These are phyloP conservation scores for Diaporthe aspalathi DNA, from an alignment of 2,329 filamentous ascomycete genomes.

Conservation along the genomic window DNA sequence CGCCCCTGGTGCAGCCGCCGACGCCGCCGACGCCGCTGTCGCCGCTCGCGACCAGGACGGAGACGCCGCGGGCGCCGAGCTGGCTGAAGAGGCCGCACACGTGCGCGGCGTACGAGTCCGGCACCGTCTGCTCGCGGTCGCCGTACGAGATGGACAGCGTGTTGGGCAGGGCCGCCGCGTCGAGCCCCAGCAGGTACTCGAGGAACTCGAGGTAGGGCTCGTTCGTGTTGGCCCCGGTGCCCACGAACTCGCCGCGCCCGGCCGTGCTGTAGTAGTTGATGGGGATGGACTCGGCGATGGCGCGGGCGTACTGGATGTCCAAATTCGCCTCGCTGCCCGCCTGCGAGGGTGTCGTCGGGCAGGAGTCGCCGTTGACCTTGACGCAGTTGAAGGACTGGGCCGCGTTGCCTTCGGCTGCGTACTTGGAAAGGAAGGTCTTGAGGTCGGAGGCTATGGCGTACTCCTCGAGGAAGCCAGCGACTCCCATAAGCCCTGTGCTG, in stretches of 20 bases:
- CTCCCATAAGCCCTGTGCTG: constrained; percentile 32
- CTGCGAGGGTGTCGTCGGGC: constrained; percentile 49
- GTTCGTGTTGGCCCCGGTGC: constrained; percentile 60
- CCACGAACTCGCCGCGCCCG: constrained; percentile 40
- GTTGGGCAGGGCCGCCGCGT: constrained; percentile 66
- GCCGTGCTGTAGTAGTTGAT: constrained; percentile 45
- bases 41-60: constrained; percentile 72
- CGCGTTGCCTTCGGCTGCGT: constrained; percentile 27
- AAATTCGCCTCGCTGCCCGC: constrained; percentile 69
- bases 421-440: constrained; percentile 27
- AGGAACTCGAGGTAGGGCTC: constrained; percentile 76
- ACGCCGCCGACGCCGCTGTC: constrained; percentile 57
- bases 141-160: constrained; percentile 78
- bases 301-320: constrained; percentile 55
- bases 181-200: constrained; percentile 66
- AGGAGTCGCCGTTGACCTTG: constrained; percentile 50
- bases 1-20: constrained; percentile 42
- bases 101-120: constrained; percentile 64
- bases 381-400: constrained; percentile 61
- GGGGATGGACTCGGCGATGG: constrained; percentile 46
- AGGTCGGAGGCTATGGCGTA: constrained; percentile 53
- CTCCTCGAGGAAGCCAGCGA: constrained; percentile 37
- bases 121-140: constrained; percentile 69
- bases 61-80: constrained; percentile 74
- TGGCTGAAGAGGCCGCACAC: constrained; percentile 70